Conservation (phyloP, 2,329 filamentous ascomycete genomes). For the Fusarium compactum region DNA sequence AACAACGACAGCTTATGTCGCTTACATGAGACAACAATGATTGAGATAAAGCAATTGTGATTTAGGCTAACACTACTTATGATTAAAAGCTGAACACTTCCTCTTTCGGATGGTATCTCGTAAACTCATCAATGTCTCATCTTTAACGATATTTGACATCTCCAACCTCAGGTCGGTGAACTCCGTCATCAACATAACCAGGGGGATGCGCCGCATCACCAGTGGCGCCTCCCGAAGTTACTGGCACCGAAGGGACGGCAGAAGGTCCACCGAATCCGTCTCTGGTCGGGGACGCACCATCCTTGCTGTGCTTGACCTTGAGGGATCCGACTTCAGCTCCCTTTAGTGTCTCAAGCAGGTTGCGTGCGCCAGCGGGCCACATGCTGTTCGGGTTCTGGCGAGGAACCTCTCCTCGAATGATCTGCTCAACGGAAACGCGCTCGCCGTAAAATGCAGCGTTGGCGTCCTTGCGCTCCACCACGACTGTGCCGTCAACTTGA, state of each 20-base stretch:
- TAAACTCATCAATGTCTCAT: conserved; percentile 2
- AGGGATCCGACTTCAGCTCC: conserved; percentile 50
- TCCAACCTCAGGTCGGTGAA: conserved; percentile 40
- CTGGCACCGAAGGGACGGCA: conserved; percentile 19
- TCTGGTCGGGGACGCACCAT: conserved; percentile 13
- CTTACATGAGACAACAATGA: background rate
- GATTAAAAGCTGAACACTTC: background rate
- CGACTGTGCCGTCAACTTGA: conserved; percentile 86
- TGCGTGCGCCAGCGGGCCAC: conserved; percentile 52
- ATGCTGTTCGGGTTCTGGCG: conserved; percentile 42
- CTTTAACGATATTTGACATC: conserved; percentile 45
- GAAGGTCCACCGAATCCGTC: conserved; percentile 22
- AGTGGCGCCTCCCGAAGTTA: conserved; percentile 13
- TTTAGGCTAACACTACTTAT: background rate
- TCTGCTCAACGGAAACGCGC: conserved; percentile 59
- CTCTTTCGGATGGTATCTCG: conserved; percentile 36
- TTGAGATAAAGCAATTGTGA: background rate
- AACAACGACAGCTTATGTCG: background rate
- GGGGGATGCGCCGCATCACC: conserved; percentile 31
- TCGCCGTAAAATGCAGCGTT: conserved; percentile 88
- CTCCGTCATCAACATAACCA: conserved; percentile 44
- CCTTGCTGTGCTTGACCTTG: conserved; percentile 38
- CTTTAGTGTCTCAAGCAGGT: conserved; percentile 49
- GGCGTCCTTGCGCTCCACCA: conserved; percentile 88
- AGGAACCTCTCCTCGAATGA: conserved; percentile 59